phyloP scores from a whole-genome alignment of 2,329 filamentous ascomycete species.

The Cercospora sojina region DNA sequence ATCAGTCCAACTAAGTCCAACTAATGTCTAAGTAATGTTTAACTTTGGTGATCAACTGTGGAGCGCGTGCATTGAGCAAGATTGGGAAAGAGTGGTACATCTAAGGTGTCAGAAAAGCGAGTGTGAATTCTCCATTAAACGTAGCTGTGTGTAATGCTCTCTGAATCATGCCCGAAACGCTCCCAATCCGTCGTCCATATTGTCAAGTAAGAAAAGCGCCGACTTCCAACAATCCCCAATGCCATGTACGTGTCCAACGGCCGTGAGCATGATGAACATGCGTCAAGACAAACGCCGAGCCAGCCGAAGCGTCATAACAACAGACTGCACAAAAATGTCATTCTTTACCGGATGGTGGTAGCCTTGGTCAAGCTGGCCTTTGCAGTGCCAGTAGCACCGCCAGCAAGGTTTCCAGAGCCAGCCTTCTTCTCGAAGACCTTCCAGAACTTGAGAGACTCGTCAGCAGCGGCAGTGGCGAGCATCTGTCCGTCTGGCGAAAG shows the following conservation, averaged over 20 bases:
- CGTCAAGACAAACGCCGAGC: not conserved
- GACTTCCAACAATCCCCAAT: not conserved
- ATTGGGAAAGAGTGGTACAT: not conserved
- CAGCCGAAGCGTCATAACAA: not conserved
- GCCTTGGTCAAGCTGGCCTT: slow-evolving; percentile 82
- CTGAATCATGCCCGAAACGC: not conserved
- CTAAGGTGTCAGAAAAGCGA: not conserved
- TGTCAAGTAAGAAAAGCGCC: not conserved
- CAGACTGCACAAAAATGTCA: not conserved
- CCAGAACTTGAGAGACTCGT: slow-evolving; percentile 99
- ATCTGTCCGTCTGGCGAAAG: slow-evolving; percentile 97
- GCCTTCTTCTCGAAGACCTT: slow-evolving; percentile 99
- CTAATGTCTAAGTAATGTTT: not conserved
- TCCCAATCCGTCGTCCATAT: not conserved
- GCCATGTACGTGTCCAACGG: not conserved
- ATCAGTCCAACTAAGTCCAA: not conserved
- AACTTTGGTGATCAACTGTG: not conserved
- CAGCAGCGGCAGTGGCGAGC: slow-evolving; percentile 91
- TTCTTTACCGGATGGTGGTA: slow-evolving; percentile 63
- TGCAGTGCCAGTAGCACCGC: slow-evolving; percentile 70
- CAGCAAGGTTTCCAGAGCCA: slow-evolving; percentile 63
- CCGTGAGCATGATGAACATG: slow-evolving; percentile 9
- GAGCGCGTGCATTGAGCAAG: not conserved
- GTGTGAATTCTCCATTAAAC: slow-evolving; percentile 14
- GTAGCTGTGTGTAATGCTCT: not conserved